These are phyloP conservation scores for Isatis lusitanica DNA, from an alignment of 441 rosid genomes.

Conservation along the genomic window DNA sequence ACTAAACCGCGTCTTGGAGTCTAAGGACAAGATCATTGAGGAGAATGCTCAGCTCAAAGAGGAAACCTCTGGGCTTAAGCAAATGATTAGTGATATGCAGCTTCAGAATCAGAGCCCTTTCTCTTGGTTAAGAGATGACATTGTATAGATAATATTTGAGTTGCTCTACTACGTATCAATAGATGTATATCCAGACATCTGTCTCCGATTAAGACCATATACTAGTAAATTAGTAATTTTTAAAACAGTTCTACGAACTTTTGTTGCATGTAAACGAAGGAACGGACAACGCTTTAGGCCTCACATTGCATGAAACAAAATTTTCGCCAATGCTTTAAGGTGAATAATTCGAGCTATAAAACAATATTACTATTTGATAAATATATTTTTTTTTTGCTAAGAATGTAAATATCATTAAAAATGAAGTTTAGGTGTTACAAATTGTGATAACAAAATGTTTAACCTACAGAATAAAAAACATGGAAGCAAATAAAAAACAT, in stretches of 20 bases:
- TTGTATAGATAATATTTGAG: neutral
- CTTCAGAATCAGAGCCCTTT: conserved; percentile 58
- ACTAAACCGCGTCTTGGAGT: conserved; percentile 57
- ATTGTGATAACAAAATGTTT: no score
- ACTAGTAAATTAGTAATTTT: neutral
- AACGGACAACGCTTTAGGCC: neutral
- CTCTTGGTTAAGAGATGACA: conserved; percentile 43
- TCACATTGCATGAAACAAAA: neutral
- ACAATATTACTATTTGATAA: neutral
- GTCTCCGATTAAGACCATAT: neutral
- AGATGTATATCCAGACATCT: neutral
- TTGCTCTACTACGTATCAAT: neutral
- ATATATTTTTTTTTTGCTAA: no score
- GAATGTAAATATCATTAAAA: no score
- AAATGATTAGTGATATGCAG: conserved; percentile 60
- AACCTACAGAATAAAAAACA: no score
- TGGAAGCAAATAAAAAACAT: no score
- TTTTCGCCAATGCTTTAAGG: neutral
- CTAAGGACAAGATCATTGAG: conserved; percentile 50
- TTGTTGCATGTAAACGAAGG: neutral
- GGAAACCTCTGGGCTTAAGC: conserved; percentile 58
- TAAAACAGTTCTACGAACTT: neutral
- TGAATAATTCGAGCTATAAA: neutral
- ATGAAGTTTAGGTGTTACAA: no score
- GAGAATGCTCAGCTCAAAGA: conserved; percentile 77